phyloP scores from a whole-genome alignment of 2,329 filamentous ascomycete species.

The Colletotrichum tropicicola region DNA sequence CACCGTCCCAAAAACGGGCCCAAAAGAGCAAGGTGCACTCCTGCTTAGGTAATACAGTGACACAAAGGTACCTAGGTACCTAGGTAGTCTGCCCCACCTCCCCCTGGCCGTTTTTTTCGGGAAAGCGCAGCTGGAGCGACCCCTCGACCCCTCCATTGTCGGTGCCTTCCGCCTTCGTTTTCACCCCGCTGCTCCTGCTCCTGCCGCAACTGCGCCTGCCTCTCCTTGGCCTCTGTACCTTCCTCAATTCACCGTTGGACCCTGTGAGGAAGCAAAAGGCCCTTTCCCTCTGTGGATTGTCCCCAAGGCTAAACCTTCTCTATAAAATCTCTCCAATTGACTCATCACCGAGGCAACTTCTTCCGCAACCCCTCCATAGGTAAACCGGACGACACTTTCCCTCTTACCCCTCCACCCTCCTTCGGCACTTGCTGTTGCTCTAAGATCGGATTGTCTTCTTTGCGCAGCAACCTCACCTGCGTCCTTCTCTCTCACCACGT shows the following conservation, averaged over 20 bases:
- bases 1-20: too few relatives aligned
- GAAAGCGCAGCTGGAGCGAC: constrained; percentile 3
- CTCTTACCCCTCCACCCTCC: not conserved
- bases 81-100: not conserved
- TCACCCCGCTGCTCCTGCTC: constrained; percentile 9
- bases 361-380: constrained; percentile 7
- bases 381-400: not conserved
- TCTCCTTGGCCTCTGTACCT: not conserved
- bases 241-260: constrained; percentile 5
- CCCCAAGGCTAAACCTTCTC: not conserved
- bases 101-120: not conserved
- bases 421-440: not conserved
- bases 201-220: constrained; percentile 3
- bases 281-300: not conserved
- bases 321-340: not conserved
- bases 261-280: not conserved
- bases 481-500: not conserved
- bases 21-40: too few relatives aligned
- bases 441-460: not conserved
- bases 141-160: constrained; percentile 17
- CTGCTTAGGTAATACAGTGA: too few relatives aligned
- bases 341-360: constrained; percentile 2
- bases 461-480: not conserved
- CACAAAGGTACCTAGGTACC: not conserved
- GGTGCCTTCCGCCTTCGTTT: constrained; percentile 13